phyloP scores from a whole-genome alignment of 257 asterid genomes.

The Solanum megistacrolobum region DNA sequence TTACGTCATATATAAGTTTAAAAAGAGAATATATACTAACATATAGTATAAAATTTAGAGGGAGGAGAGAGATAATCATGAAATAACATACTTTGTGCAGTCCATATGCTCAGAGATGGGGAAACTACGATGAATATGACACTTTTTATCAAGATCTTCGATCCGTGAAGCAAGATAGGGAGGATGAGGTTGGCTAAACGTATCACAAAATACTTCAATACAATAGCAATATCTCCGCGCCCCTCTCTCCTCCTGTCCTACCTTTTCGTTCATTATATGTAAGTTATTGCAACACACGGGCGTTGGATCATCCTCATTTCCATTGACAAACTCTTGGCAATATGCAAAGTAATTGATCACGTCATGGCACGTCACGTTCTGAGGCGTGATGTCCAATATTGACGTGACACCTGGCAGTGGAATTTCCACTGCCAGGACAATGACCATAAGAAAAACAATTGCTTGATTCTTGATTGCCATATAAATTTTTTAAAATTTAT shows the following conservation, averaged over 20 bases:
- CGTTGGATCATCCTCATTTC: background rate
- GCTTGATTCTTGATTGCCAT: background rate
- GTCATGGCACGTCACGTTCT: background rate
- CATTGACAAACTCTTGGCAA: background rate
- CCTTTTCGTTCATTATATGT: background rate
- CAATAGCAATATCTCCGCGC: background rate
- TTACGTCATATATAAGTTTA: background rate
- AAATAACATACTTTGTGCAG: background rate
- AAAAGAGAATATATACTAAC: background rate
- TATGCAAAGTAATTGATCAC: background rate
- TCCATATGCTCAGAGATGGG: conserved; percentile 13
- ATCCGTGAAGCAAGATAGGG: background rate
- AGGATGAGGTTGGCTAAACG: background rate
- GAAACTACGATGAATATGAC: conserved; percentile 5
- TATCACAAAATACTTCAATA: background rate
- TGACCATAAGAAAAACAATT: background rate
- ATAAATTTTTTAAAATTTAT: no score
- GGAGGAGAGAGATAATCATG: background rate
- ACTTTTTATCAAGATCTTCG: background rate
- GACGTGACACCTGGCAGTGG: background rate
- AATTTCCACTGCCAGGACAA: background rate
- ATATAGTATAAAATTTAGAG: background rate
- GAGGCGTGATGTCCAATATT: background rate
- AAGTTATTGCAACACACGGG: background rate
- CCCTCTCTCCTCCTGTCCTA: background rate